A percentile compares a stretch with the other conserved stretches of the same genome.
Conservation (phyloP, 345 rosid species). For the Rhizophora apiculata region DNA sequence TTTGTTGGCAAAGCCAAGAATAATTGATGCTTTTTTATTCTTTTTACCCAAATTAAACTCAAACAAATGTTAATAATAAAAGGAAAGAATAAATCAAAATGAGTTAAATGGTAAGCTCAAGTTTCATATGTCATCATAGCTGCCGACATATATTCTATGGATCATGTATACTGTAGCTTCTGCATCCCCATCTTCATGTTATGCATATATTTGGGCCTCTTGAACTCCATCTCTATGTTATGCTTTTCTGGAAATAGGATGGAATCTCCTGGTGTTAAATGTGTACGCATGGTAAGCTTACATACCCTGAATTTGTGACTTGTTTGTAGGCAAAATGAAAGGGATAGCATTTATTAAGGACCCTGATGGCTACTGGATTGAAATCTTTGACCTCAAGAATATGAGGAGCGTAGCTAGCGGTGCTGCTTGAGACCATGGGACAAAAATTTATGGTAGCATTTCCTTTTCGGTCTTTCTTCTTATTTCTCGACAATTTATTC, state of each 20-base stretch:
- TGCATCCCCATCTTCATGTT: no score
- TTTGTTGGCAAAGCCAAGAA: background rate
- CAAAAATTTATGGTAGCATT: background rate
- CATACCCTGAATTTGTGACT: constrained; percentile 1
- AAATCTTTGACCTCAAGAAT: constrained; percentile 76
- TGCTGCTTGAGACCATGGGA: constrained; percentile 37
- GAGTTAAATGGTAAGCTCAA: no score
- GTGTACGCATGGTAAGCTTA: background rate
- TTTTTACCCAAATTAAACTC: background rate
- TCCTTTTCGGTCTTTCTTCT: background rate
- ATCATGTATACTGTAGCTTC: no score
- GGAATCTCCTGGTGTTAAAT: background rate
- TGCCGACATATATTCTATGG: no score
- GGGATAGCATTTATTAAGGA: constrained; percentile 90
- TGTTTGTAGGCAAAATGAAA: constrained; percentile 79
- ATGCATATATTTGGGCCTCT: no score
- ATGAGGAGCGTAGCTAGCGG: constrained; percentile 34
- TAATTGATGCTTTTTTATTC: background rate
- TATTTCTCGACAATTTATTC: background rate
- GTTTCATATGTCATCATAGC: no score
- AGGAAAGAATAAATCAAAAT: background rate
- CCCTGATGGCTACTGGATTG: constrained; percentile 97
- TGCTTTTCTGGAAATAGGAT: background rate
- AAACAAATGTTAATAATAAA: background rate
- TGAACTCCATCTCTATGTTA: no score